These are phyloP conservation scores for Pterocarpus santalinus DNA, from an alignment of 306 rosid species.

Conservation along the genomic window DNA sequence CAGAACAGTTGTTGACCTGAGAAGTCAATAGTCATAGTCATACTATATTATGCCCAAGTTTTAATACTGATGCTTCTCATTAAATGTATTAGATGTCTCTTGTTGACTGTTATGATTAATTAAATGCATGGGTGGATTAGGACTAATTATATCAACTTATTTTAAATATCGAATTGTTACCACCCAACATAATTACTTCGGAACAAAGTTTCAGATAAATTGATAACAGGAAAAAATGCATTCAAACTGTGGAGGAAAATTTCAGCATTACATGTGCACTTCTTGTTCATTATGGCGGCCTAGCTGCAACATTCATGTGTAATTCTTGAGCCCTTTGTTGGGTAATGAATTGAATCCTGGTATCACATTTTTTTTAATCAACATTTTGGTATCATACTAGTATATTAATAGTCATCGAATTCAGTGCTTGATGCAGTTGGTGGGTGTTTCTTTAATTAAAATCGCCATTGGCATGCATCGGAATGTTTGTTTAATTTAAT, in stretches of 20 bases:
- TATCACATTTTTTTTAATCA: too few relatives aligned
- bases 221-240: not conserved
- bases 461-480: constrained; percentile 2
- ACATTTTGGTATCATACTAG: not conserved
- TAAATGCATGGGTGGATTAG: not conserved
- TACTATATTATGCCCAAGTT: not conserved
- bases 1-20: constrained; percentile 37
- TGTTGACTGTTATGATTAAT: constrained; percentile 35
- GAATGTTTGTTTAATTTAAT: constrained; percentile 13
- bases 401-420: not conserved
- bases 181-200: constrained; percentile 3
- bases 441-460: constrained; percentile 34
- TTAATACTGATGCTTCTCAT: not conserved
- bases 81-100: not conserved
- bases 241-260: not conserved
- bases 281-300: not conserved
- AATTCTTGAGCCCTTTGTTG: not conserved
- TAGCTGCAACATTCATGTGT: not conserved
- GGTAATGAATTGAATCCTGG: too few relatives aligned
- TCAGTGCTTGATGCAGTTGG: constrained; percentile 18
- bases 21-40: constrained; percentile 33
- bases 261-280: not conserved
- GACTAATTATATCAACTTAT: not conserved
- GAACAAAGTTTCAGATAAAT: not conserved
- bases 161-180: not conserved